Evolutionary conservation across 352 stramenopile genomes (phyloP), one percentile per base, ranked within the genome.

Genomic region (Blastocystis sp.): DNA sequence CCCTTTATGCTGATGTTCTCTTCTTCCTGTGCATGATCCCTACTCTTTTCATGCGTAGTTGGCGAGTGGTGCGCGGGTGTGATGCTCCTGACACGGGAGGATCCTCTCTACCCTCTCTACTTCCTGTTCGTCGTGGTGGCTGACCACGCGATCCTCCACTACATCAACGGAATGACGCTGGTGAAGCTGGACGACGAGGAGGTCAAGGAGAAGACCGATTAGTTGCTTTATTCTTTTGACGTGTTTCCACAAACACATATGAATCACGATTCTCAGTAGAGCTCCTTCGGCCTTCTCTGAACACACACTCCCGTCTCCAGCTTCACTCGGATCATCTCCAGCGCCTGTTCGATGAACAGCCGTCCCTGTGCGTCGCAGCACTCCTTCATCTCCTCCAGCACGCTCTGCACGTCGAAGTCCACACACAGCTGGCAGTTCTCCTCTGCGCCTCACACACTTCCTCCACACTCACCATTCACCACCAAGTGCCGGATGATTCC

Each of bases 151-250:
- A 69, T 67, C 1, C 74, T 84, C 40, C 74, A 84, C 52, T 84
- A 70, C 43, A 28, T 84, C 38, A 84, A 84, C 52, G 74, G 74
- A 84, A 17, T 84, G 74, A 66, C 45, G 59, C 34, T 84, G 48
- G 23, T 67, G 59, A 45, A 52, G 21, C n/a, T 48, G 34, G 74
- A 84, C 7, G 71, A 81, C 11, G 52, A 81, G 60, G 48, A 43
- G 17, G 71, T 40, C 14, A 79, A 79, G 56, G 69, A 79, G 43
- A 79, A 79, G n/a, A 64, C 60, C 19, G 69, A 79, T 79, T 79
- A 79, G 52, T 38, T 62, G 48, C 40, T 48, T 19, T 65, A 19
- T 64, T 48, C 65, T 28, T 23, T 61, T 62, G 11, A 9, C 7
- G 59, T 79, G 69, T 66, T 61, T 38, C 59, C 59, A 65, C 17